phyloP scores from a whole-genome alignment of 2,329 filamentous ascomycete genomes.

The Colletotrichum coccodes region DNA sequence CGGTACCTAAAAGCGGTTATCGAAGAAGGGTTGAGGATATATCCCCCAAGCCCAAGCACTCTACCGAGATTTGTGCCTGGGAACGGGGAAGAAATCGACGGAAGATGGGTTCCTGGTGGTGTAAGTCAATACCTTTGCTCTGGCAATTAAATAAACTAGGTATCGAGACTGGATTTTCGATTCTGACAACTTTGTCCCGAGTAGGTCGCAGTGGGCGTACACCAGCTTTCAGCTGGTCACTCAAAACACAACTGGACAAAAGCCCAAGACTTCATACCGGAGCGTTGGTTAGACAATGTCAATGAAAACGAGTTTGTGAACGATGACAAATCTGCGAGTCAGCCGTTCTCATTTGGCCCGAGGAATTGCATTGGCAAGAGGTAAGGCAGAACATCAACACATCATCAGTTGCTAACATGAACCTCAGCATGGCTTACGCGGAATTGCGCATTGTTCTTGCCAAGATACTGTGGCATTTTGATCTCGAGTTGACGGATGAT shows the following conservation, averaged over 20 bases:
- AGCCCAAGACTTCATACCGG: conserved; percentile 48
- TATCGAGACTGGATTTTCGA: too few relatives aligned
- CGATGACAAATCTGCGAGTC: conserved; percentile 45
- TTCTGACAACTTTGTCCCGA: too few relatives aligned
- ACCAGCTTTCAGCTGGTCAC: conserved; percentile 18
- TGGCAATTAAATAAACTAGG: background rate
- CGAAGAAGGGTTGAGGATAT: conserved; percentile 47
- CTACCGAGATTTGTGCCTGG: conserved; percentile 21
- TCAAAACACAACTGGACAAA: conserved; percentile 39
- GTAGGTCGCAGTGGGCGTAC: conserved; percentile 20
- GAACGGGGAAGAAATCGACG: conserved; percentile 29
- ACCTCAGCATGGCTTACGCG: conserved; percentile 50
- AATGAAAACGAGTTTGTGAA: background rate
- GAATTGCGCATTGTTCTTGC: conserved; percentile 60
- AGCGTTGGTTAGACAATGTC: conserved; percentile 46
- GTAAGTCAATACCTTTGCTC: conserved; percentile 38
- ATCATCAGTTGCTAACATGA: background rate
- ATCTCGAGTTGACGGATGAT: conserved; percentile 48
- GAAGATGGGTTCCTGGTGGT: conserved; percentile 42
- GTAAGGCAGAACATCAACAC: conserved; percentile 37
- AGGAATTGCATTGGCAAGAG: conserved; percentile 62
- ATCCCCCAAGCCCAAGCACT: conserved; percentile 21
- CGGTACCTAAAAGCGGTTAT: conserved; percentile 49
- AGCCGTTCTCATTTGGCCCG: conserved; percentile 59
- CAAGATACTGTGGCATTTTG: conserved; percentile 56